Base-by-base conservation (phyloP, 441 rosid species). In the Pelargonium myrrhifolium region DNA sequence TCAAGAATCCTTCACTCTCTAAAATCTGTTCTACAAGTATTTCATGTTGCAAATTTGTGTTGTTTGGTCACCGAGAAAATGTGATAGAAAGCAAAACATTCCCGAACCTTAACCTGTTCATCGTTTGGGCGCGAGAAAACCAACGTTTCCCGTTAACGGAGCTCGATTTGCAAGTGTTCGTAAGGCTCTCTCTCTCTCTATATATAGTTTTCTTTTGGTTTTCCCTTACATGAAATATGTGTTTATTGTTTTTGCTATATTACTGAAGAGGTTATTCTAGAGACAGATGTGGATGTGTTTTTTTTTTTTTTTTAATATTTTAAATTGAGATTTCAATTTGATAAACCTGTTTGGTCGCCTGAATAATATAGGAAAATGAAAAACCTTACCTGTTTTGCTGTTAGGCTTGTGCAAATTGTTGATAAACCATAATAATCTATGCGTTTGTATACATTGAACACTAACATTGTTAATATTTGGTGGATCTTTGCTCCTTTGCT, bases 21-120 rank as follows among this genome's bases (percentile, higher is more conserved):
- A 59, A 21, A 14, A n/a, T 59, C 62, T 39, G 6, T 56, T 4
- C 26, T 9, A n/a, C 18, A 6, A 9, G 22, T 7, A 15, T 51
- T 20, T 56, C 14, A 7, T 21, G n/a, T 58, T 58, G 31, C 62
- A 4, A 58, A 58, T 58, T 58, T 58, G 1, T 39, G 7, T 9
- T 59, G 62, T 24, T 59, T 21, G 62, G 62, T 9, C 26, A 24
- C 62, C 35, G 62, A 59, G 62, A 59, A 59, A 59, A 24, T 59
- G 35, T 22, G 11, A 6, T 24, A 59, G 62, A 24, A 59, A 59
- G 62, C 62, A 2, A 22, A 59, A 59, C 26, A 28, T 10, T 11
- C 62, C 11, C 42, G 42, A 39, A 39, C 9, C 42, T 39, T 1
- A 35, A 35, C 6, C 39, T 35, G 42, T 39, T 39, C 42, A 8